Percentiles rank a stretch among this genome's conserved stretches.
phyloP scores from a whole-genome alignment of 139 green algal species.

The Chlamydomonas eustigma region DNA sequence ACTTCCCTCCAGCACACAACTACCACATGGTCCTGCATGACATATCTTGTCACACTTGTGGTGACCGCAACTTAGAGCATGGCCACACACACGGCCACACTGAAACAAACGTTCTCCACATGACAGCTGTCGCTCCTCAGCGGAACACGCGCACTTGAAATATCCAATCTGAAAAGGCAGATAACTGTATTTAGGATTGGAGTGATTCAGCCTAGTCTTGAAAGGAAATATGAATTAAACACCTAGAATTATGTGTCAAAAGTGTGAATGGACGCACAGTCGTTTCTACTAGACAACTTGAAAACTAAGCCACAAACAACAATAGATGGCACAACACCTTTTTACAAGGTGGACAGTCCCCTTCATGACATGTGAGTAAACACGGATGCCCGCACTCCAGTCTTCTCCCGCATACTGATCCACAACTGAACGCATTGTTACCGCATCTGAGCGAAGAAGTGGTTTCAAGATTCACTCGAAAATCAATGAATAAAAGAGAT shows the following conservation, averaged over 20 bases:
- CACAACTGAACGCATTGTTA: conserved; percentile 54
- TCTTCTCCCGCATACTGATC: conserved; percentile 14
- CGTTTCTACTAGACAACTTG: no score
- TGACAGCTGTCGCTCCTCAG: conserved; percentile 24
- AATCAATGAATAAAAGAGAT: no score
- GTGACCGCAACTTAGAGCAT: conserved; percentile 50
- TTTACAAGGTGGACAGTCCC: conserved; percentile 40
- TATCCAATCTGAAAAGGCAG: conserved; percentile 24
- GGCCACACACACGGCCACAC: conserved; percentile 54
- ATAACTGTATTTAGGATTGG: not conserved
- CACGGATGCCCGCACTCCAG: conserved; percentile 41
- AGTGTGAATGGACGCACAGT: no score
- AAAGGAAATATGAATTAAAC: not conserved
- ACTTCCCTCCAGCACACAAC: conserved; percentile 54
- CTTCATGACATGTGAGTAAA: conserved; percentile 48
- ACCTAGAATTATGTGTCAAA: not conserved
- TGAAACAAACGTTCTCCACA: conserved; percentile 50
- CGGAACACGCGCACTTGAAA: conserved; percentile 47
- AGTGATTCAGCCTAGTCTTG: not conserved
- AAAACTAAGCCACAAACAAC: no score
- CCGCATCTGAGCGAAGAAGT: conserved; percentile 62
- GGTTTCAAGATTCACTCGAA: no score
- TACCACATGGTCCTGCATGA: conserved; percentile 47
- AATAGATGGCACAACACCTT: no score
- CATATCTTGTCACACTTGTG: conserved; percentile 57